These are phyloP conservation scores for Melaleuca quinquenervia DNA, from an alignment of 345 rosid species.

Conservation along the genomic window DNA sequence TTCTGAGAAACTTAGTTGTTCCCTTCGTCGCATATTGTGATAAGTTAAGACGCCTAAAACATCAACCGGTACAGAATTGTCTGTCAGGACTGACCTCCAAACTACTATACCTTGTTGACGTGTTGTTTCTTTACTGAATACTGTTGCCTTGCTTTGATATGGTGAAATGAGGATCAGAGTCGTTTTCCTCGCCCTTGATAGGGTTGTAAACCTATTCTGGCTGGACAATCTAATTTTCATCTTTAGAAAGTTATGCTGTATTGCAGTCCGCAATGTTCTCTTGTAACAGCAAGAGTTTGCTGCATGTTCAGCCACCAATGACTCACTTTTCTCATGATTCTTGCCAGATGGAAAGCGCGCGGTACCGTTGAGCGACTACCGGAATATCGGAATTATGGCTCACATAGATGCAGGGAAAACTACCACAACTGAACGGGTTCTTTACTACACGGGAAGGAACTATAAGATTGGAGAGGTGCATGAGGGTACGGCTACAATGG, in stretches of 20 bases:
- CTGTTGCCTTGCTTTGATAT: neutral
- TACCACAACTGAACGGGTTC: slow-evolving; percentile 82
- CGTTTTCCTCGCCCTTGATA: neutral
- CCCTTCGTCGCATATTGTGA: neutral
- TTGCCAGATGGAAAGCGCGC: slow-evolving; percentile 48
- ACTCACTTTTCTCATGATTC: neutral
- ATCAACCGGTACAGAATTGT: neutral
- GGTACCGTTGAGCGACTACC: slow-evolving; percentile 70
- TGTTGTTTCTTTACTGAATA: neutral
- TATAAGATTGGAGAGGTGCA: slow-evolving; percentile 98
- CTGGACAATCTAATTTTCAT: neutral
- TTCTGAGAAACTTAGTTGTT: neutral
- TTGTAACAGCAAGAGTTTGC: neutral
- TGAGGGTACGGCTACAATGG: slow-evolving; percentile 99
- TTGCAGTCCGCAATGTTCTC: neutral
- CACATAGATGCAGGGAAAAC: slow-evolving; percentile 99
- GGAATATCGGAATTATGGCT: slow-evolving; percentile 98
- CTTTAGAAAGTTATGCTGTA: neutral
- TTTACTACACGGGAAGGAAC: slow-evolving; percentile 89
- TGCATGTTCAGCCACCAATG: neutral
- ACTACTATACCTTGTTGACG: neutral
- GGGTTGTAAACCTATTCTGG: neutral
- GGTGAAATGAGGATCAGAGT: neutral
- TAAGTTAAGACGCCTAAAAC: neutral
- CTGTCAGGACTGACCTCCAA: neutral